Percentiles rank a stretch among this genome's conserved stretches.
phyloP scores from a whole-genome alignment of 1,139 yeast genomes.

The Suhomyces taliae region DNA sequence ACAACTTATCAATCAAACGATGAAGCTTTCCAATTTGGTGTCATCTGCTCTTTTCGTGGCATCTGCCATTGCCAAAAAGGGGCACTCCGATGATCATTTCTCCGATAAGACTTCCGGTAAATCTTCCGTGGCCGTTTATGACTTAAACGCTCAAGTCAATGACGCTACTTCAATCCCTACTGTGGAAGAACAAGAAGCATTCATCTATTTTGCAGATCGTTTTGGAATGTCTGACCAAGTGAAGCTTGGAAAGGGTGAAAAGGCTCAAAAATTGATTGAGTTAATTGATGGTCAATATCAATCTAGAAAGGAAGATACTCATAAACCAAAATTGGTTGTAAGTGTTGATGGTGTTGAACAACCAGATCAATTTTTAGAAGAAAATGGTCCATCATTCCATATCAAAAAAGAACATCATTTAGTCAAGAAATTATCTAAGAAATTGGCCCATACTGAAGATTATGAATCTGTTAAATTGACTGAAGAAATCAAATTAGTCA shows the following conservation, averaged over 20 bases:
- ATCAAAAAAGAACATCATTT: constrained; percentile 17
- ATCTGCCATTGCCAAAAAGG: constrained; percentile 3
- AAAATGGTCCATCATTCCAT: constrained; percentile 20
- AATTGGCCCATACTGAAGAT: constrained; percentile 13
- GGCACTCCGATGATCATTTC: neutral
- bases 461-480: constrained; percentile 26
- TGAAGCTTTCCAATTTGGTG: constrained; percentile 10
- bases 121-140: constrained; percentile 18
- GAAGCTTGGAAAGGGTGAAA: constrained; percentile 27
- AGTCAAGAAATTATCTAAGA: constrained; percentile 20
- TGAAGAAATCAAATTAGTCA: constrained; percentile 34
- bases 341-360: constrained; percentile 41
- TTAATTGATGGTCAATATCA: constrained; percentile 25
- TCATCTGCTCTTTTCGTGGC: constrained; percentile 8
- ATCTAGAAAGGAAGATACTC: constrained; percentile 1
- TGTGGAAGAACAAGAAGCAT: constrained; percentile 21
- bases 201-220: constrained; percentile 41
- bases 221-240: constrained; percentile 37
- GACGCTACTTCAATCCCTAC: constrained; percentile 7
- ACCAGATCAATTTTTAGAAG: constrained; percentile 25
- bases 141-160: constrained; percentile 15
- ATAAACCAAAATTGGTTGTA: constrained; percentile 36
- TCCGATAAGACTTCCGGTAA: constrained; percentile 2
- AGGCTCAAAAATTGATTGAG: constrained; percentile 25
- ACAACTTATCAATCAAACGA: neutral